Percentiles rank a stretch among this genome's conserved stretches.
Conservation (phyloP, 805 yeast genomes). For the Yamadazyma paraphyllophila region DNA sequence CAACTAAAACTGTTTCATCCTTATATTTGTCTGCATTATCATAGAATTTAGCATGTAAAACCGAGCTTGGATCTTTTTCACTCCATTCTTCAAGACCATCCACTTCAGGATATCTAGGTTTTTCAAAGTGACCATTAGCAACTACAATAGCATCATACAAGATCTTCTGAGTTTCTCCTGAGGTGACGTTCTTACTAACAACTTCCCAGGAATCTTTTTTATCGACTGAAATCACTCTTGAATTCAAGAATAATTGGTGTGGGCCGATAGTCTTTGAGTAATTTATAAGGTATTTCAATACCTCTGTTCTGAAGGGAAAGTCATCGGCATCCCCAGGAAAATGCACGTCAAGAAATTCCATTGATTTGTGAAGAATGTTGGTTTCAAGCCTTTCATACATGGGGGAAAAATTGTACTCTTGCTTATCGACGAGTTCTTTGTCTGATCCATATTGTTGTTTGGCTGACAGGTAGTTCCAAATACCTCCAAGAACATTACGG, state of each 20-base stretch:
- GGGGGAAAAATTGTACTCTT: conserved; percentile 34
- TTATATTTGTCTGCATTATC: conserved; percentile 24
- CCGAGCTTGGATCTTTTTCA: conserved; percentile 20
- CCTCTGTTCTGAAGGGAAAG: conserved; percentile 63
- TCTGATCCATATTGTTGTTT: conserved; percentile 8
- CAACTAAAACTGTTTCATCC: conserved; percentile 51
- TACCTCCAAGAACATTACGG: conserved; percentile 64
- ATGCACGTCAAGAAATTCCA: conserved; percentile 48
- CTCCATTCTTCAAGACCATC: conserved; percentile 32
- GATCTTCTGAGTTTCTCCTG: conserved; percentile 5
- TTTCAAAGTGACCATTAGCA: conserved; percentile 39
- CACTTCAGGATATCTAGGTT: conserved; percentile 34
- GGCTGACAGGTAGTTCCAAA: conserved; percentile 52
- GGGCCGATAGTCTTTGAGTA: conserved; percentile 41
- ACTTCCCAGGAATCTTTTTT: conserved; percentile 18
- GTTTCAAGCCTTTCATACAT: conserved; percentile 69
- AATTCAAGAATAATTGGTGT: conserved; percentile 13
- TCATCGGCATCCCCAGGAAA: conserved; percentile 32
- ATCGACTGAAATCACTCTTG: conserved; percentile 15
- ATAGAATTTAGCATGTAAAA: conserved; percentile 35
- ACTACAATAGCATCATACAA: conserved; percentile 38
- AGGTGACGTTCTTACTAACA: conserved; percentile 7
- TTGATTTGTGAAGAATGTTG: conserved; percentile 60
- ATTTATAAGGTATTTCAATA: conserved; percentile 55
- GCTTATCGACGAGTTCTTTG: conserved; percentile 11